Conservation (phyloP, 257 asterid species). For the Lithospermum erythrorhizon region DNA sequence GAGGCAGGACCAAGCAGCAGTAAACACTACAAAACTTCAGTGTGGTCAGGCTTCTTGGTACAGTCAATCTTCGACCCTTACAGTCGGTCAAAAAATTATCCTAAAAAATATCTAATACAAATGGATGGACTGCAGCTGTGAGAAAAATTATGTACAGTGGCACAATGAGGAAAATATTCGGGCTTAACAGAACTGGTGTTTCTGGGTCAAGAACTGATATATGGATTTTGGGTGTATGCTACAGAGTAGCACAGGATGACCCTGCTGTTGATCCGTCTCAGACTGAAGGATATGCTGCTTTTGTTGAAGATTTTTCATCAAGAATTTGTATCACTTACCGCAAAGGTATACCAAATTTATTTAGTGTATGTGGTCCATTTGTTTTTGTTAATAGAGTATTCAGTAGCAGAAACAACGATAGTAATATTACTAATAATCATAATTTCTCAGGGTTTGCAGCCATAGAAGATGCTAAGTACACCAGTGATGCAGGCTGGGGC, state of each 20-base stretch:
- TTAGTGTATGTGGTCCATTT: neutral
- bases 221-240: slow-evolving; percentile 88
- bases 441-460: slow-evolving; percentile 53
- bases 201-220: slow-evolving; percentile 62
- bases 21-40: neutral
- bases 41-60: slow-evolving; percentile 25
- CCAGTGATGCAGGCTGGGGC: slow-evolving; percentile 89
- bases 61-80: slow-evolving; percentile 21
- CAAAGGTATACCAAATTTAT: slow-evolving; percentile 38
- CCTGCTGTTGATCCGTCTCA: slow-evolving; percentile 25
- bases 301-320: slow-evolving; percentile 91
- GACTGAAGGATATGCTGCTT: slow-evolving; percentile 75
- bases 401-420: no score
- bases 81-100: slow-evolving; percentile 17
- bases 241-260: slow-evolving; percentile 52
- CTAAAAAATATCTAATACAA: slow-evolving; percentile 10
- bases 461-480: slow-evolving; percentile 69
- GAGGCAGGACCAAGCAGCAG: slow-evolving; percentile 27
- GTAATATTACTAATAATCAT: neutral
- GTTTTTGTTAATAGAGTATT: neutral
- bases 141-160: slow-evolving; percentile 70
- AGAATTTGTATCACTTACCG: slow-evolving; percentile 77
- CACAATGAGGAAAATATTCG: slow-evolving; percentile 72
- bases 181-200: slow-evolving; percentile 37
- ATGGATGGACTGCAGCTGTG: slow-evolving; percentile 56